phyloP scores from a whole-genome alignment of 257 asterid species.

The Solanum clarkiae region DNA sequence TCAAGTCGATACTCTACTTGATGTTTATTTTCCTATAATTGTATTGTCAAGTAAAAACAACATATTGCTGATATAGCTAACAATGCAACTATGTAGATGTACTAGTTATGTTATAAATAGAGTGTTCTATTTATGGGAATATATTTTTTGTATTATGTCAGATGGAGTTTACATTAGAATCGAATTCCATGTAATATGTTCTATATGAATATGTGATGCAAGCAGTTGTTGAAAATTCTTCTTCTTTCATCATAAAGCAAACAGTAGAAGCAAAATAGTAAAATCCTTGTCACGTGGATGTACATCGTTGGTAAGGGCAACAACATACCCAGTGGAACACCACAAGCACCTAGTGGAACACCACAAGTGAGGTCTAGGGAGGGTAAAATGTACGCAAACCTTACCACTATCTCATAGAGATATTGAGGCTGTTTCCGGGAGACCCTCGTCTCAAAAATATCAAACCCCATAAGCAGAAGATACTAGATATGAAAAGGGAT shows the following conservation, averaged over 20 bases:
- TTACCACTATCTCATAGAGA: too few relatives aligned
- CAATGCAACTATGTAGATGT: not conserved
- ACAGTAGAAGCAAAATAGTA: not conserved
- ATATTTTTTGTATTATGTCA: not conserved
- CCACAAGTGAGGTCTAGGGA: too few relatives aligned
- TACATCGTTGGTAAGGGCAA: not conserved
- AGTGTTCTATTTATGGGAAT: not conserved
- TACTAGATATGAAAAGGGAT: not conserved
- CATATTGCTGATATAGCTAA: not conserved
- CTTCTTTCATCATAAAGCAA: not conserved
- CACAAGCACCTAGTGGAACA: too few relatives aligned
- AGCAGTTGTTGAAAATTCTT: not conserved
- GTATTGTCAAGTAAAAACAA: not conserved
- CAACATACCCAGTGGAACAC: too few relatives aligned
- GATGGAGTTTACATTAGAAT: not conserved
- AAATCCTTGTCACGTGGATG: not conserved
- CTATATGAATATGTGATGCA: not conserved
- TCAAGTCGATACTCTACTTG: not conserved
- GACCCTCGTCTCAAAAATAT: too few relatives aligned
- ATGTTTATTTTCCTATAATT: not conserved
- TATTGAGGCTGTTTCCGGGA: too few relatives aligned
- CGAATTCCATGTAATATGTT: not conserved
- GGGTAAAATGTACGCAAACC: too few relatives aligned
- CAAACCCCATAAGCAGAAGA: too few relatives aligned
- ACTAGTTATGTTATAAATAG: not conserved